Evolutionary conservation across 225 moss, liverwort and hornwort genomes (phyloP).

Genomic region (Polytrichum commune): DNA sequence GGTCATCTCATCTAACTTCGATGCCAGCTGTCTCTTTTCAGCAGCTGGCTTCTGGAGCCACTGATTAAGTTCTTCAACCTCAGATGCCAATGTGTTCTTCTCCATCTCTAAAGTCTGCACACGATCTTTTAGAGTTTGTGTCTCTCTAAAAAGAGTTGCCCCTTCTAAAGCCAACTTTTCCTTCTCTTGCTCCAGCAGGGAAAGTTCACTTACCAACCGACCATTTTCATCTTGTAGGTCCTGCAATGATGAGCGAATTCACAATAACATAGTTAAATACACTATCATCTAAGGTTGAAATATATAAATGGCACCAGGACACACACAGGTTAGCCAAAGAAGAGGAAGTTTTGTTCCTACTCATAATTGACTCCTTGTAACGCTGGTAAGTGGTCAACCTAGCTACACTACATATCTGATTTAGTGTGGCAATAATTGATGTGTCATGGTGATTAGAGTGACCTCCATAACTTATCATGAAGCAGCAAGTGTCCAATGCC

Average conservation of each 20-base stretch:
- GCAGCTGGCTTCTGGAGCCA: conserved; percentile 50
- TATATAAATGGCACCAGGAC: too few species aligned
- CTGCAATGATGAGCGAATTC: conserved; percentile 13
- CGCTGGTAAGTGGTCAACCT: too few species aligned
- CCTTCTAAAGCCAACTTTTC: conserved; percentile 16
- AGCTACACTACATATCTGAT: too few species aligned
- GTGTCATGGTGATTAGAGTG: too few species aligned
- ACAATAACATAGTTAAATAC: neutral
- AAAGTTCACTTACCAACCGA: conserved; percentile 23
- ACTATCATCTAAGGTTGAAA: neutral
- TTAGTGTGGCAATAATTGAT: too few species aligned
- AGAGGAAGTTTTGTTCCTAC: too few species aligned
- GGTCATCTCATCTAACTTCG: conserved; percentile 39
- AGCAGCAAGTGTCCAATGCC: too few species aligned
- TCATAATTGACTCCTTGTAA: too few species aligned
- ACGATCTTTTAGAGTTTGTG: conserved; percentile 19
- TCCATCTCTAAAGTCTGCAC: conserved; percentile 34
- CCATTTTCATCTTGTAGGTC: conserved; percentile 42
- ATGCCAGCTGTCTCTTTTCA: conserved; percentile 44
- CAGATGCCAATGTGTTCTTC: conserved; percentile 31
- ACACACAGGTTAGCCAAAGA: too few species aligned
- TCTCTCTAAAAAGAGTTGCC: conserved; percentile 16
- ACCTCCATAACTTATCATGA: too few species aligned
- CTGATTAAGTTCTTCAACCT: conserved; percentile 46
- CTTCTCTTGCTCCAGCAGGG: conserved; percentile 26